These are phyloP conservation scores for Tricholoma furcatifolium DNA, from an alignment of 768 basidiomycete genomes.

Conservation along the genomic window DNA sequence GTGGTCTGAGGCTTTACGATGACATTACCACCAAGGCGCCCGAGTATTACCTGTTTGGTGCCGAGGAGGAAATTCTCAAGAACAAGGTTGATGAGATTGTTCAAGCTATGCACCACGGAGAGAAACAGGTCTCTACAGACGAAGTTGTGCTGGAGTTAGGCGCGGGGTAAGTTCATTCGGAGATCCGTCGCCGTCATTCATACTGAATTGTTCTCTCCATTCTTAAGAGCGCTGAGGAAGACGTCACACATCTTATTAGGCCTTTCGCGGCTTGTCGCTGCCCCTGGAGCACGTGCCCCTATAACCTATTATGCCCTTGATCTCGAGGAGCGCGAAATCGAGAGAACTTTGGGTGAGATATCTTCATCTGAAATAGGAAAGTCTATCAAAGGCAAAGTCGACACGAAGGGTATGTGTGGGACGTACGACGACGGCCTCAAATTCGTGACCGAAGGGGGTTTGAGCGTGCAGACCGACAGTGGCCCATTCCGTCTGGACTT, in stretches of 20 bases:
- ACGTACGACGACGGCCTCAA: constrained; percentile 89
- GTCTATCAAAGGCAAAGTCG: constrained; percentile 67
- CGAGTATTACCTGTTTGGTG: constrained; percentile 89
- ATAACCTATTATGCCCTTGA: constrained; percentile 92
- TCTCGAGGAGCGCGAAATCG: constrained; percentile 83
- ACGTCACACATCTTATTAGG: constrained; percentile 81
- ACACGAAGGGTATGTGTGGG: constrained; percentile 83
- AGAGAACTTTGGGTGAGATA: constrained; percentile 74
- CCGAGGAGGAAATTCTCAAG: constrained; percentile 85
- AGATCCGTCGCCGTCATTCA: neutral
- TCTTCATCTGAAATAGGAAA: constrained; percentile 59
- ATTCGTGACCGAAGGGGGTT: constrained; percentile 67
- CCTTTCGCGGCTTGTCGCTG: constrained; percentile 53
- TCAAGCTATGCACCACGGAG: constrained; percentile 57
- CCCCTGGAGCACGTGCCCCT: constrained; percentile 36
- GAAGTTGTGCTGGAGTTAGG: constrained; percentile 87
- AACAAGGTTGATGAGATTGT: constrained; percentile 74
- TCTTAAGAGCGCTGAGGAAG: constrained; percentile 75
- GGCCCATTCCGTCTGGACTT: constrained; percentile 6
- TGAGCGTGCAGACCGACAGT: constrained; percentile 28
- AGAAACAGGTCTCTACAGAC: constrained; percentile 33
- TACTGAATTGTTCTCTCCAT: neutral
- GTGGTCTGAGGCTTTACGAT: constrained; percentile 84
- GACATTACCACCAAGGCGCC: constrained; percentile 72
- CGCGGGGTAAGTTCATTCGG: constrained; percentile 67